Base-by-base conservation (phyloP, 2,329 filamentous ascomycete genomes). In the Microcera coccophila region DNA sequence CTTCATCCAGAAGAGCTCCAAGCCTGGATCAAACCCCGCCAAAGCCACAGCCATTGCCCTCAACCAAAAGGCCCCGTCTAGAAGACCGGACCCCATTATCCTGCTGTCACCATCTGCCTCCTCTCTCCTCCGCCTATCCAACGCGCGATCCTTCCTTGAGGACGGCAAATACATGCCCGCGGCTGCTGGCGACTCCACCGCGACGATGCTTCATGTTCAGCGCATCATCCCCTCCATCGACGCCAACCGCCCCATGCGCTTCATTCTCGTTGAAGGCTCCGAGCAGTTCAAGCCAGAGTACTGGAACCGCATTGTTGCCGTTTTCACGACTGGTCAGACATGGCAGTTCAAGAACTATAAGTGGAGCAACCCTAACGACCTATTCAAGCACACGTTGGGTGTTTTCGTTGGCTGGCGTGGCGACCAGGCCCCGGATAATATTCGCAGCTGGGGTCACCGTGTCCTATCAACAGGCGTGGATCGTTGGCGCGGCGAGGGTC, bases 331-430 rank as follows among this genome's bases (percentile, higher is more conserved):
- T 0, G 93, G 93, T 24, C 93, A 98, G 70, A 83, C 85, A 9
- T 98, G 93, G 93, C 93, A 98, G 69, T 98, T 98, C 72, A 95
- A 96, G 70, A 87, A 82, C 54, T 98, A 98, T 78, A 95, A 95
- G 68, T 98, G 93, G 89, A 84, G 84, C 54, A 84, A 85, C 42
- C 87, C 93, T 0, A 78, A 82, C 12, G 93, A 97, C 61, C 75
- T 98, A 38, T 98, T 98, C 71, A 81, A 82, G 53, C 87, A 96
- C 60, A 87, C 89, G 2, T 75, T 89, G 12, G 93, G 93, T 42
- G 73, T 98, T 38, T 95, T 88, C 60, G 82, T 98, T 2, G 93
- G 93, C 3, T 97, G 90, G 88, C 81, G 86, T 48, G 90, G 87
- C 38, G 90, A 97, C 60, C 77, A 82, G 49, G 68, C 84, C 3